Conservation (phyloP, 371 early-diverging fungal genomes). For the Mucor lusitanicus region DNA sequence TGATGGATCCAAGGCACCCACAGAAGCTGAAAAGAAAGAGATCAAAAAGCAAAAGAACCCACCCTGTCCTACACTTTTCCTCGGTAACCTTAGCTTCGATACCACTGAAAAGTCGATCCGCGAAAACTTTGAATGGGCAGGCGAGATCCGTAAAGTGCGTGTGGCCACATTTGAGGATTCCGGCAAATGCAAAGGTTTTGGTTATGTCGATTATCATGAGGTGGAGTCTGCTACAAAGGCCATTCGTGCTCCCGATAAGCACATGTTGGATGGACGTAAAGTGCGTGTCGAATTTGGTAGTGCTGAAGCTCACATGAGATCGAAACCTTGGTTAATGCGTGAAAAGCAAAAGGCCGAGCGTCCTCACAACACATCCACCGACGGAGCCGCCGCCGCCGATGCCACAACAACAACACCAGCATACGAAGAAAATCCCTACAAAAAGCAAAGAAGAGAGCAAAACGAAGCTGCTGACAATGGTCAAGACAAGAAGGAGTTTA, state of each 20-base stretch:
- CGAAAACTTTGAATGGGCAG: slow-evolving; percentile 63
- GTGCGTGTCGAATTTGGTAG: slow-evolving; percentile 55
- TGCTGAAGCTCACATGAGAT: slow-evolving; percentile 59
- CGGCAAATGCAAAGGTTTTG: slow-evolving; percentile 79
- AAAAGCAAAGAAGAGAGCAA: slow-evolving; percentile 24
- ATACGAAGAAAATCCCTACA: slow-evolving; percentile 6
- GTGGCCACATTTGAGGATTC: slow-evolving; percentile 76
- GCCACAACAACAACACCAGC: neutral
- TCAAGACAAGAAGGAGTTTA: slow-evolving; percentile 15
- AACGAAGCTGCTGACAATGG: neutral
- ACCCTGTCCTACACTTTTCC: slow-evolving; percentile 76
- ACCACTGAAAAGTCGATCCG: slow-evolving; percentile 65
- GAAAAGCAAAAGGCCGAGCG: slow-evolving; percentile 39
- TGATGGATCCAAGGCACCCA: slow-evolving; percentile 31
- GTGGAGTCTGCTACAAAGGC: slow-evolving; percentile 68
- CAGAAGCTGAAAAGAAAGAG: slow-evolving; percentile 41
- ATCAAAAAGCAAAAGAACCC: slow-evolving; percentile 56
- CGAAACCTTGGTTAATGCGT: slow-evolving; percentile 56
- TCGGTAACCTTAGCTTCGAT: slow-evolving; percentile 81
- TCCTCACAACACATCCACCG: slow-evolving; percentile 20
- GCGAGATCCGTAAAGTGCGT: slow-evolving; percentile 67
- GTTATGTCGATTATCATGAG: slow-evolving; percentile 67
- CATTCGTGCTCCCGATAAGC: slow-evolving; percentile 55
- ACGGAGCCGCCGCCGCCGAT: neutral
- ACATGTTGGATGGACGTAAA: slow-evolving; percentile 43